phyloP scores from a whole-genome alignment of 164 flowering plant genomes.

The Chimonanthus salicifolius region DNA sequence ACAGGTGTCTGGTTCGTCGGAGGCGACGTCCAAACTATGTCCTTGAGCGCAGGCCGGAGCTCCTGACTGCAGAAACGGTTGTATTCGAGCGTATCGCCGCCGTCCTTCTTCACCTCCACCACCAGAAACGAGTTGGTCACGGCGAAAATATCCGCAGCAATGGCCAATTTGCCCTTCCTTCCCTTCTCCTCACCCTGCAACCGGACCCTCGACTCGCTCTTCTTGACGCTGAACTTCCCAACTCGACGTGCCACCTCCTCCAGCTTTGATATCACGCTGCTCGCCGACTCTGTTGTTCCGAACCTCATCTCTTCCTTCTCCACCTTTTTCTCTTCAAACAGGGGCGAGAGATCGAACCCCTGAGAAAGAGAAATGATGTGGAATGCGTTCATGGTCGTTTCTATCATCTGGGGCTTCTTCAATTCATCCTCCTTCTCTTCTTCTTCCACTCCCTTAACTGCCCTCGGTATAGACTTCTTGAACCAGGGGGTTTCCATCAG shows the following conservation, averaged over 20 bases:
- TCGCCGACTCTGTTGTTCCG: conserved; percentile 39
- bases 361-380: conserved; percentile 46
- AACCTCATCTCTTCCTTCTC: conserved; percentile 43
- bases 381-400: conserved; percentile 39
- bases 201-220: conserved; percentile 34
- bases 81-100: conserved; percentile 67
- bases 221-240: conserved; percentile 34
- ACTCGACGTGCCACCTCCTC: conserved; percentile 41
- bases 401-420: conserved; percentile 10
- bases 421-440: conserved; percentile 5
- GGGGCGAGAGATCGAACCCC: conserved; percentile 50
- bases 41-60: conserved; percentile 65
- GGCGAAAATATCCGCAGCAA: conserved; percentile 53
- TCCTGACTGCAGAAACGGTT: conserved; percentile 58
- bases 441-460: neutral
- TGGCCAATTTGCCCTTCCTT: conserved; percentile 52
- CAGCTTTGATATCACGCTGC: conserved; percentile 42
- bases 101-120: conserved; percentile 65
- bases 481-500: conserved; percentile 50
- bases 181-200: conserved; percentile 49
- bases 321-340: conserved; percentile 45
- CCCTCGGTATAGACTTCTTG: conserved; percentile 29
- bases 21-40: conserved; percentile 59
- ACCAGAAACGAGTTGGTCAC: conserved; percentile 52
- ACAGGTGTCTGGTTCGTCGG: conserved; percentile 26